Base-by-base conservation (phyloP, 2,329 filamentous ascomycete species). In the Penicillium sp. region DNA sequence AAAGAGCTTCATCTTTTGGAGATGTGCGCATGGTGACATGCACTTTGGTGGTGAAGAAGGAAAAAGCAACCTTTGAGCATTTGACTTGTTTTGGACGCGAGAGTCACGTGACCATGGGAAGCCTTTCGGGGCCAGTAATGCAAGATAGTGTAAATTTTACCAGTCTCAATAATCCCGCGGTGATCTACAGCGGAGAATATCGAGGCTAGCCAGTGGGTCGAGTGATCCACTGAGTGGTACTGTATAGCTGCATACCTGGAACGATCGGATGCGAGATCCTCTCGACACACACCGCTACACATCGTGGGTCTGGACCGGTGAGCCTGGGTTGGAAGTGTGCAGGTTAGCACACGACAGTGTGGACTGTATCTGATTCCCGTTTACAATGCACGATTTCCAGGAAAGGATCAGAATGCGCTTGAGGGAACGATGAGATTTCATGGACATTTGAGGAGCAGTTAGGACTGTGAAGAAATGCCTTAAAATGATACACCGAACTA, bases 1-100 rank as follows among this genome's bases (percentile, higher is more conserved):
- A 65, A 91, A 85, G 50, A 96, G 71, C 66, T 79, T 81, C 82
- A 87, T 83, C 5, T 23, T 46, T 16, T 15, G 9, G 13, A 29
- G 36, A 26, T 46, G 33, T n/a, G 8, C 26, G 18, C 21, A 18
- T 29, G 2, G 5, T 47, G 21, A 28, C 6, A 21, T 23, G 18
- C 18, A 21, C 18, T 2, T 4, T 6, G 12, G 3, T n/a, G 18
- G 23, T n/a, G 24, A 5, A 13, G 36, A 18, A 21, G 21, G 10
- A 9, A 21, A n/a, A n/a, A 39, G 9, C 34, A 39, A 7, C 36
- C 12, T 38, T 39, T 13, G 3, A 13, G 9, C 16, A 6, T 12
- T 18, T 1, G 16, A 39, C 16, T 39, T 39, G n/a, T n/a, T 16
- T 39, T 21, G 5, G 16, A 39, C 9, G 28, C 7, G 12, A 4